Base-by-base conservation (phyloP, 345 rosid genomes). In the Citrus sinensis region DNA sequence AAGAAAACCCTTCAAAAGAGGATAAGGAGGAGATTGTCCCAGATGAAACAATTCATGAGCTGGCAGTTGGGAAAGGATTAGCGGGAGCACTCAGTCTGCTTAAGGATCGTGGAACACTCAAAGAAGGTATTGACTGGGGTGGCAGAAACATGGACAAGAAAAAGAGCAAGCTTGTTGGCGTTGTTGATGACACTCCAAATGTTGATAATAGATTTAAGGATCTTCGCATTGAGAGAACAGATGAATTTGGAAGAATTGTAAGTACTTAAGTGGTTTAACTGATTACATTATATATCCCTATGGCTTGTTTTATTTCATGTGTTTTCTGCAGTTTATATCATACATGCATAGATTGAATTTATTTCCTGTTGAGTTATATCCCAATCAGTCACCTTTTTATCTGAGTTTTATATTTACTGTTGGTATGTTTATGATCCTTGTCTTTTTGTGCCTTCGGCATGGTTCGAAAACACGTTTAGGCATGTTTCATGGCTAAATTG, bases 141-240 rank as follows among this genome's bases (percentile, higher is more conserved):
- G 99, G 98, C 77, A 87, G 99, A 78, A 96, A 94, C 87, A 96
- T 94, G 98, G 99, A 96, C 90, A 96, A 92, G 88, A 96, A 94
- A 83, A 96, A 92, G 88, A 92, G 98, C 87, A 96, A 96, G 89
- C 98, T 96, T 76, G 89, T 92, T 74, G 98, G 98, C 75, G 86
- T 96, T 9, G 79, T 86, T 55, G 95, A 86, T 56, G 85, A 84
- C 71, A 83, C 79, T 58, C 90, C 82, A 70, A 32, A 78, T 30
- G 83, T 32, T 42, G 89, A 46, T 46, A 46, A 87, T 37, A 85
- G 88, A 76, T 91, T 91, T 83, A 84, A 87, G 82, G 95, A 96
- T 80, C 82, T 96, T 71, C 91, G 91, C 40, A 92, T 94, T 74
- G 99, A 94, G 80, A 90, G 99, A 85, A 87, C 88, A 11, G 99